phyloP scores from a whole-genome alignment of 768 basidiomycete genomes.

The Calocera viscosa region DNA sequence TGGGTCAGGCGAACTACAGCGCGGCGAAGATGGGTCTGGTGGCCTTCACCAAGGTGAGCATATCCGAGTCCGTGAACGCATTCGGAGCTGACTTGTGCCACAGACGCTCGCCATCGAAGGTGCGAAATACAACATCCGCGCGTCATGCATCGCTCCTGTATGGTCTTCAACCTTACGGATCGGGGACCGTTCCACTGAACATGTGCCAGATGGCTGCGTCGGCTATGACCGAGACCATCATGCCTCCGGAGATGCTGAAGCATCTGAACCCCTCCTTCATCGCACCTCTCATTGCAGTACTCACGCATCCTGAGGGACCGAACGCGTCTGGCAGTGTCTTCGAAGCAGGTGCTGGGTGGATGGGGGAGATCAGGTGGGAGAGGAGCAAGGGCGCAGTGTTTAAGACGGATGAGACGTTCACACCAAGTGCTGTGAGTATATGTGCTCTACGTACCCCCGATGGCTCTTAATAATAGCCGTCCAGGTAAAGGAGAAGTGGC shows the following conservation, averaged over 20 bases:
- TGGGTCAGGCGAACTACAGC: conserved; percentile 95
- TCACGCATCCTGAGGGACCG: conserved; percentile 73
- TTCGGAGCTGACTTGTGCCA: not conserved
- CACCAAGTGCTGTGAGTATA: conserved; percentile 71
- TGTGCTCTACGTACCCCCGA: not conserved
- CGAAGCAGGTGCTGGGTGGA: conserved; percentile 85
- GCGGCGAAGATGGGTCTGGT: conserved; percentile 96
- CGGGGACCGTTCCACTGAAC: not conserved
- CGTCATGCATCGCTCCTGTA: conserved; percentile 82
- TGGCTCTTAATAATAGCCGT: not conserved
- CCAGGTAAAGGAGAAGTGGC: conserved; percentile 75
- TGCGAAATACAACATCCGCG: conserved; percentile 77
- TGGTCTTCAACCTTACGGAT: conserved; percentile 20
- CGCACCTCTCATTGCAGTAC: conserved; percentile 79
- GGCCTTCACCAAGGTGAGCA: conserved; percentile 56
- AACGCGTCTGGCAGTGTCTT: conserved; percentile 73
- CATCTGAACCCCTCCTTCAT: conserved; percentile 68
- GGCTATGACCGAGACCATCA: conserved; percentile 86
- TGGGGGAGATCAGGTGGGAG: conserved; percentile 89
- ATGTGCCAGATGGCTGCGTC: conserved; percentile 73
- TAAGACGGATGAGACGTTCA: conserved; percentile 80
- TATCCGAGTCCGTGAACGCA: not conserved
- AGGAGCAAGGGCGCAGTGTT: conserved; percentile 76
- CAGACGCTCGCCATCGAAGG: conserved; percentile 80
- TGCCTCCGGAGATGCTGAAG: conserved; percentile 84